Conservation (phyloP, 2,329 filamentous ascomycete genomes). For the Sporothrix dimorphospora region DNA sequence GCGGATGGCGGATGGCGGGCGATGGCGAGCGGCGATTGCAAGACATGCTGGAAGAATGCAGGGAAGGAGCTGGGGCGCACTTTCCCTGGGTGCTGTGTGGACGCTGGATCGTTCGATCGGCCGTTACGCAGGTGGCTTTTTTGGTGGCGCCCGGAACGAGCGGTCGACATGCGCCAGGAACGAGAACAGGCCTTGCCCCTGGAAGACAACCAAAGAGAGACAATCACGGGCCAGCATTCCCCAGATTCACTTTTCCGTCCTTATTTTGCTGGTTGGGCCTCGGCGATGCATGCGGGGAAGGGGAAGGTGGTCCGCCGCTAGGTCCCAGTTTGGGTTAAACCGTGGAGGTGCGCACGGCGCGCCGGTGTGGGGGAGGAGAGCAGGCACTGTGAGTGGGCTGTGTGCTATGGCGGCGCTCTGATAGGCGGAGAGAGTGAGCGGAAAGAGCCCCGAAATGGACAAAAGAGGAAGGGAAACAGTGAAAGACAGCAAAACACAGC, state of each 20-base stretch:
- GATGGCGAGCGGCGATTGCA: not conserved
- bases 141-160: not conserved
- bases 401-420: not conserved
- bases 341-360: not conserved
- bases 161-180: conserved; percentile 6
- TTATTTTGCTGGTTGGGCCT: not conserved
- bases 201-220: too few relatives aligned
- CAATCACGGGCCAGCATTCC: conserved; percentile 19
- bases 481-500: not conserved
- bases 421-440: not conserved
- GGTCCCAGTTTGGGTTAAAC: not conserved
- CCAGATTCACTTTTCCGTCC: not conserved
- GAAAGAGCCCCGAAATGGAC: not conserved
- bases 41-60: not conserved
- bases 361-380: not conserved
- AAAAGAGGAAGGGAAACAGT: not conserved
- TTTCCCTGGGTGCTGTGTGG: not conserved
- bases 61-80: not conserved
- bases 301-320: conserved; percentile 7
- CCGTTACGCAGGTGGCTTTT: conserved; percentile 19
- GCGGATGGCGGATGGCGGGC: not conserved
- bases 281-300: conserved; percentile 26
- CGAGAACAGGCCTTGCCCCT: not conserved
- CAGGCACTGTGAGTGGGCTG: not conserved
- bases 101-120: conserved; percentile 8